phyloP scores from a whole-genome alignment of 345 rosid genomes.

The Aquilaria yunnanensis region DNA sequence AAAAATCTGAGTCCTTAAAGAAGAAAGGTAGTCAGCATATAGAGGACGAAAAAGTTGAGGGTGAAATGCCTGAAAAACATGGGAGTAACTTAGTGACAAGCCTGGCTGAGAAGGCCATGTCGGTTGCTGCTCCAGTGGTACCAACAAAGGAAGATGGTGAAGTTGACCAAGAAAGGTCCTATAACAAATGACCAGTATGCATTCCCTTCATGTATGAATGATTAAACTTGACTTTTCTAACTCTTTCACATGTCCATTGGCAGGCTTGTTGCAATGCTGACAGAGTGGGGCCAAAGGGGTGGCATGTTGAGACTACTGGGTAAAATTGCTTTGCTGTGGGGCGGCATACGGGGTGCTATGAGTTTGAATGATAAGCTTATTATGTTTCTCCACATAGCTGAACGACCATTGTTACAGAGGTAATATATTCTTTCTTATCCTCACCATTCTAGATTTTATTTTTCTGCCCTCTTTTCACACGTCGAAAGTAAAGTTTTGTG shows the following conservation, averaged over 20 bases:
- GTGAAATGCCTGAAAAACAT: conserved; percentile 28
- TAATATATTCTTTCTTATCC: conserved; percentile 21
- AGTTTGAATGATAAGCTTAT: conserved; percentile 83
- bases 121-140: conserved; percentile 90
- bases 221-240: conserved; percentile 8
- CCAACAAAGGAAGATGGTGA: conserved; percentile 91
- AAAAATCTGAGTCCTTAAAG: conserved; percentile 22
- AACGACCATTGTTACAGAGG: conserved; percentile 84
- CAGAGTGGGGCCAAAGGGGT: conserved; percentile 92
- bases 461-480: neutral
- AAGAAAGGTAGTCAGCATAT: conserved; percentile 31
- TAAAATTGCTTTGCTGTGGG: conserved; percentile 98
- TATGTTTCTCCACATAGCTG: conserved; percentile 63
- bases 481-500: neutral
- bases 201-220: neutral
- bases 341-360: conserved; percentile 96
- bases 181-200: neutral
- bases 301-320: conserved; percentile 81
- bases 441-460: neutral
- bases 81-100: conserved; percentile 51
- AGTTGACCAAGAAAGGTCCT: conserved; percentile 90
- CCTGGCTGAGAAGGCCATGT: conserved; percentile 95
- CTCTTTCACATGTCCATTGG: conserved; percentile 15
- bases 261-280: conserved; percentile 84
- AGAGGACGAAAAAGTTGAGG: conserved; percentile 34